Conservation (phyloP, 305 asterid species). For the Fraxinus floribunda region DNA sequence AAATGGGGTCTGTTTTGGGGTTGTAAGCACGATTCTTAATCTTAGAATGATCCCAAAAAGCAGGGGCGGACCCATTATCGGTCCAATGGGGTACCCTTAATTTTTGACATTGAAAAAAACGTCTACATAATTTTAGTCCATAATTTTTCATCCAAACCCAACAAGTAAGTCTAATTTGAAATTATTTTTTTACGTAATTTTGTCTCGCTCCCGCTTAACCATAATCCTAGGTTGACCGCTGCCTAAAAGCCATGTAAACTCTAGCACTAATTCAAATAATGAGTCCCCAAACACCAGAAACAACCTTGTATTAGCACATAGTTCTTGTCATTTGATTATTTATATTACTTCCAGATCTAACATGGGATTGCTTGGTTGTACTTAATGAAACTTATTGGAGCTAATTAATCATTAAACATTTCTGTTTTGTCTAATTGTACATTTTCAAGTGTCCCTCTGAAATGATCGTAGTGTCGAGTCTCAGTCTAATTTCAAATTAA, state of each 20-base stretch:
- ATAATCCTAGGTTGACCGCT: no score
- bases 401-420: constrained; percentile 13
- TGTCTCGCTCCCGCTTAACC: no score
- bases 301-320: constrained; percentile 34
- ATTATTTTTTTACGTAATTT: no score
- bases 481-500: no score
- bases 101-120: no score
- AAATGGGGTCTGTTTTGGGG: background rate
- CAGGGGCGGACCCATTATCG: no score
- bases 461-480: no score
- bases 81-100: no score
- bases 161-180: no score
- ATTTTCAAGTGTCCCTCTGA: constrained; percentile 40
- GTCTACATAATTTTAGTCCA: no score
- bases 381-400: constrained; percentile 14
- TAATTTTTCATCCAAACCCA: no score
- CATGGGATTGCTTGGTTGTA: constrained; percentile 21
- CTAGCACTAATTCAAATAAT: background rate
- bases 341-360: background rate
- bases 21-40: background rate
- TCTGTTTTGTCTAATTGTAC: constrained; percentile 10
- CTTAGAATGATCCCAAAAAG: no score
- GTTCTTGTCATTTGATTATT: constrained; percentile 20
- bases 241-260: background rate
- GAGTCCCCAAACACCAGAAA: background rate